These are phyloP conservation scores for Mimosa bimucronata DNA, from an alignment of 306 rosid species.

Conservation along the genomic window DNA sequence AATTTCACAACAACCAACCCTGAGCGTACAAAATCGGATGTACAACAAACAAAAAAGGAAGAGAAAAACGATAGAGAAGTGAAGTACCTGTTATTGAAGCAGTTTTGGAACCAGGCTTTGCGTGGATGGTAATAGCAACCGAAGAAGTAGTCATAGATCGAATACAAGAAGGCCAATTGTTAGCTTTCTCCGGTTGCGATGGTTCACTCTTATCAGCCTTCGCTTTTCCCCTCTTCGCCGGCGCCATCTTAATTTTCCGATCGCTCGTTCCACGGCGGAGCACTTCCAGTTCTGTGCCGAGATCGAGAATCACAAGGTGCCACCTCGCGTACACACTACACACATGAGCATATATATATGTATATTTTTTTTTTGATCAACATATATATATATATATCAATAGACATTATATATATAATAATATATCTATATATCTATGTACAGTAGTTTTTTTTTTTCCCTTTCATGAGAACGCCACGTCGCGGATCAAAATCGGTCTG, in stretches of 20 bases:
- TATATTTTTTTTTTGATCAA: background rate
- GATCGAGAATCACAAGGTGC: background rate
- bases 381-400: background rate
- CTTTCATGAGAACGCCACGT: background rate
- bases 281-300: background rate
- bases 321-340: background rate
- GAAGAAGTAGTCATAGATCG: constrained; percentile 80
- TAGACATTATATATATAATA: no score
- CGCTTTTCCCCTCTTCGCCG: constrained; percentile 74
- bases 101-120: constrained; percentile 89
- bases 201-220: constrained; percentile 48
- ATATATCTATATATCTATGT: no score
- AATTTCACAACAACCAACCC: background rate
- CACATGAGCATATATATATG: background rate
- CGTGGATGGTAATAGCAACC: constrained; percentile 88
- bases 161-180: constrained; percentile 64
- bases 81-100: constrained; percentile 77
- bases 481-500: background rate
- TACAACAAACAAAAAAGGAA: background rate
- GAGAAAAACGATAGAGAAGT: background rate
- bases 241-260: constrained; percentile 53
- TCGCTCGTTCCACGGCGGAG: background rate
- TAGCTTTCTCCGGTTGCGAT: constrained; percentile 37
- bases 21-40: background rate
- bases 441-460: background rate